phyloP scores from a whole-genome alignment of 1,284 basidiomycete genomes.

The Trichosporon faecale region DNA sequence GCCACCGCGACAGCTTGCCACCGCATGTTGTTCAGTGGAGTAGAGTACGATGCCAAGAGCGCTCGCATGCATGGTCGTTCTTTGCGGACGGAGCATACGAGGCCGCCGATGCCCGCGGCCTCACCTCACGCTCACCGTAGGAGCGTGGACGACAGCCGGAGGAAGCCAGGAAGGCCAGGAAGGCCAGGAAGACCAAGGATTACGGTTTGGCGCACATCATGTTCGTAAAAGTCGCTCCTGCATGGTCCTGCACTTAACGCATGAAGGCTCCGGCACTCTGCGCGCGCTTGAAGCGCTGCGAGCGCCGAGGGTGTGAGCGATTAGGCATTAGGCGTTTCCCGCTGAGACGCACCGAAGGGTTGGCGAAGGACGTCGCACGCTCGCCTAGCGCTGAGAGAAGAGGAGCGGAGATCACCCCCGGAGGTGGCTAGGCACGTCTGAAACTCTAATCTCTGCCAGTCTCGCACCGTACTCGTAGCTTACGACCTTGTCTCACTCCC shows the following conservation, averaged over 20 bases:
- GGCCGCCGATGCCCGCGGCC: background rate
- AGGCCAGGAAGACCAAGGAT: background rate
- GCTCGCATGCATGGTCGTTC: background rate
- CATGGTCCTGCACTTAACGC: too few species aligned
- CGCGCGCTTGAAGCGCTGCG: too few species aligned
- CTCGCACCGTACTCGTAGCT: too few species aligned
- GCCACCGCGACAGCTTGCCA: background rate
- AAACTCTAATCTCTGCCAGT: background rate
- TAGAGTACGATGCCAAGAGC: background rate
- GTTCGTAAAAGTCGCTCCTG: background rate
- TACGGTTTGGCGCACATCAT: background rate
- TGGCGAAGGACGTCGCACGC: background rate
- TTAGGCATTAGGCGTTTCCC: constrained; percentile 3
- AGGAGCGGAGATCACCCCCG: background rate
- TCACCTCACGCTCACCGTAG: too few species aligned
- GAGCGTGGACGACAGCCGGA: background rate
- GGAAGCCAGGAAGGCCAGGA: background rate
- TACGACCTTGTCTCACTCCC: background rate
- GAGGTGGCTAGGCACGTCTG: background rate
- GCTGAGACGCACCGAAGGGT: background rate
- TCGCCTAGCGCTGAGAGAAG: background rate
- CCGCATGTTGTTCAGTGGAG: background rate
- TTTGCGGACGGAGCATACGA: background rate
- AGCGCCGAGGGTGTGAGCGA: too few species aligned
- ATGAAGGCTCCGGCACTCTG: background rate